A percentile compares a stretch with the other conserved stretches of the same genome.
phyloP scores from a whole-genome alignment of 805 yeast species.

The Yamadazyma akitaensis region DNA sequence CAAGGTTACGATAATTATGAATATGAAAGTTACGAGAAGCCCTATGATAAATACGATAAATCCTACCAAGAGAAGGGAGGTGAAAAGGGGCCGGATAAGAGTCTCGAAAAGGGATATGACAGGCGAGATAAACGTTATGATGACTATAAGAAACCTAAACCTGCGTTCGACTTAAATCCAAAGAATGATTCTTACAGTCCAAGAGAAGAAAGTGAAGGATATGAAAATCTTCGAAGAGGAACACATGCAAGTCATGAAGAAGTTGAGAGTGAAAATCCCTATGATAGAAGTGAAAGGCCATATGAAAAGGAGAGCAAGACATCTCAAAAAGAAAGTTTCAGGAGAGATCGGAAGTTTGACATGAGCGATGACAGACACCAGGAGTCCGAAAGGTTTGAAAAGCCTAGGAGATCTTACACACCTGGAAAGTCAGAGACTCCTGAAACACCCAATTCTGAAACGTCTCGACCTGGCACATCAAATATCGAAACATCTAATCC shows the following conservation, averaged over 20 bases:
- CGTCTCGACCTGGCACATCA: background rate
- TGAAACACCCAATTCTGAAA: too few relatives aligned
- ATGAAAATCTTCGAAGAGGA: background rate
- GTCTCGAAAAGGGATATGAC: constrained; percentile 2
- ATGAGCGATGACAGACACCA: background rate
- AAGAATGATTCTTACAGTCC: constrained; percentile 3
- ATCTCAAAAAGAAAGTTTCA: background rate
- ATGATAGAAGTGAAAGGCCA: background rate
- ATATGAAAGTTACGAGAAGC: background rate
- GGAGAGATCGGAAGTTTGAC: background rate
- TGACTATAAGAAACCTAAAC: constrained; percentile 11
- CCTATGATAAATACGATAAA: background rate
- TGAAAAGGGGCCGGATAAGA: too few relatives aligned
- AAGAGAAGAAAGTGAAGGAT: background rate
- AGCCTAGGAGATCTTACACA: background rate
- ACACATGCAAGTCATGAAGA: background rate
- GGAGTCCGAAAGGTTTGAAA: background rate
- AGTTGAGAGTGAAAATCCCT: background rate
- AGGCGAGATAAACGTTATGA: constrained; percentile 6
- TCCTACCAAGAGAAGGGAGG: background rate
- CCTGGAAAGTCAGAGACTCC: background rate
- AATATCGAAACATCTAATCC: background rate
- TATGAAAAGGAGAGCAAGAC: background rate
- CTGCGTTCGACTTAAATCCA: constrained; percentile 13
- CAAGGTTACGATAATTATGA: background rate